Conservation (phyloP, 225 moss, liverwort and hornwort genomes). For the Lunularia cruciata region DNA sequence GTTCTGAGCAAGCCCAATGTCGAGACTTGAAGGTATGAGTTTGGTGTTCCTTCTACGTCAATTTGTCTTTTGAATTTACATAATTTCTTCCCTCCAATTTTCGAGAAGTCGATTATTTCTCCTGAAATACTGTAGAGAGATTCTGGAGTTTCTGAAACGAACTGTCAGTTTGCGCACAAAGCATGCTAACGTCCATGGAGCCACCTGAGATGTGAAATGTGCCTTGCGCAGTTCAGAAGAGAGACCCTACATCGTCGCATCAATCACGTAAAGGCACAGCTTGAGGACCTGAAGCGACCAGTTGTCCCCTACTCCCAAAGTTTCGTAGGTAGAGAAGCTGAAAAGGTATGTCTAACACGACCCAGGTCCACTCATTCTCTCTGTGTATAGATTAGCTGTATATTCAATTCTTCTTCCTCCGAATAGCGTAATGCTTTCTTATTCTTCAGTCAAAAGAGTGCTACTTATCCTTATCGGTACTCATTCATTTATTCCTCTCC, state of each 20-base stretch:
- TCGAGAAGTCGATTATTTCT: too few relatives aligned
- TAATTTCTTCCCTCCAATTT: too few relatives aligned
- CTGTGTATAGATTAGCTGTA: background rate
- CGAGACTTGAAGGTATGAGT: conserved; percentile 38
- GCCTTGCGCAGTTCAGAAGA: conserved; percentile 28
- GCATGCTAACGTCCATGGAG: too few relatives aligned
- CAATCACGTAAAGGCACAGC: conserved; percentile 22
- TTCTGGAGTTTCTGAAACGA: too few relatives aligned
- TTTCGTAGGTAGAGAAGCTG: conserved; percentile 19
- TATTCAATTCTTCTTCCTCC: background rate
- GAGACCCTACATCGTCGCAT: conserved; percentile 37
- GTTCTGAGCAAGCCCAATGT: conserved; percentile 28
- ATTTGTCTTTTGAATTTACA: background rate
- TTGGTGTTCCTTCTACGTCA: background rate
- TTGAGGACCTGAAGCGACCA: conserved; percentile 37
- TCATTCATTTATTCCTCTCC: background rate
- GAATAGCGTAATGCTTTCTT: too few relatives aligned
- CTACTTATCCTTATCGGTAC: too few relatives aligned
- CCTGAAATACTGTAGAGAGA: too few relatives aligned
- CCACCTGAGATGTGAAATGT: too few relatives aligned
- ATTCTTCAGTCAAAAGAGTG: too few relatives aligned
- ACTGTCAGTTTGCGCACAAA: too few relatives aligned
- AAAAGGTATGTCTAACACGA: conserved; percentile 26
- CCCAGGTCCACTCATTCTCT: background rate
- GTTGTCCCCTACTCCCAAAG: conserved; percentile 26